These are phyloP conservation scores for Extremus antarcticus DNA, from an alignment of 495 filamentous ascomycete species.

Conservation along the genomic window DNA sequence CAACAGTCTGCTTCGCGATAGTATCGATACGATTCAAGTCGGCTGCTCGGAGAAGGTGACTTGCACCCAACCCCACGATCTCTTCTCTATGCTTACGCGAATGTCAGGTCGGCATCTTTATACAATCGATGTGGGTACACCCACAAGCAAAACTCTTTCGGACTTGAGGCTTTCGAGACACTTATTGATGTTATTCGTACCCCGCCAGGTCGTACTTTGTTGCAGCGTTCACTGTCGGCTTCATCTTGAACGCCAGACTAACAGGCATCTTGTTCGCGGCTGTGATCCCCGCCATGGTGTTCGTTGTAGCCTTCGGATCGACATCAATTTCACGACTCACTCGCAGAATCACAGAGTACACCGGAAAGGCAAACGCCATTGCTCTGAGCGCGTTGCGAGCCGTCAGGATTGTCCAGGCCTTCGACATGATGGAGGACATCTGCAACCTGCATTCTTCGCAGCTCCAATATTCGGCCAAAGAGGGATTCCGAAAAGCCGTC, in stretches of 20 bases:
- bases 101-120: slow-evolving; percentile 38
- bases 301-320: slow-evolving; percentile 32
- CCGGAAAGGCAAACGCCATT: slow-evolving; percentile 31
- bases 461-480: slow-evolving; percentile 20
- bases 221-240: slow-evolving; percentile 42
- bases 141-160: too few species aligned
- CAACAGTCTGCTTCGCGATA: slow-evolving; percentile 27
- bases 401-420: slow-evolving; percentile 44
- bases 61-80: too few species aligned
- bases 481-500: slow-evolving; percentile 26
- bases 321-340: slow-evolving; percentile 24
- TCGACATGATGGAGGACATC: slow-evolving; percentile 36
- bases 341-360: slow-evolving; percentile 9
- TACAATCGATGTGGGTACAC: slow-evolving; percentile 31
- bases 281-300: slow-evolving; percentile 32
- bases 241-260: slow-evolving; percentile 39
- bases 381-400: slow-evolving; percentile 41
- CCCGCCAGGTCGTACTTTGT: slow-evolving; percentile 34
- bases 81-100: too few species aligned
- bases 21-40: slow-evolving; percentile 35
- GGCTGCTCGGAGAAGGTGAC: slow-evolving; percentile 43
- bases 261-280: slow-evolving; percentile 36
- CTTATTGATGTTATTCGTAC: too few species aligned
- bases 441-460: slow-evolving; percentile 30
- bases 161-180: too few species aligned